Evolutionary conservation across 768 basidiomycete genomes (phyloP).

Genomic region (Mycena albidolilacea): DNA sequence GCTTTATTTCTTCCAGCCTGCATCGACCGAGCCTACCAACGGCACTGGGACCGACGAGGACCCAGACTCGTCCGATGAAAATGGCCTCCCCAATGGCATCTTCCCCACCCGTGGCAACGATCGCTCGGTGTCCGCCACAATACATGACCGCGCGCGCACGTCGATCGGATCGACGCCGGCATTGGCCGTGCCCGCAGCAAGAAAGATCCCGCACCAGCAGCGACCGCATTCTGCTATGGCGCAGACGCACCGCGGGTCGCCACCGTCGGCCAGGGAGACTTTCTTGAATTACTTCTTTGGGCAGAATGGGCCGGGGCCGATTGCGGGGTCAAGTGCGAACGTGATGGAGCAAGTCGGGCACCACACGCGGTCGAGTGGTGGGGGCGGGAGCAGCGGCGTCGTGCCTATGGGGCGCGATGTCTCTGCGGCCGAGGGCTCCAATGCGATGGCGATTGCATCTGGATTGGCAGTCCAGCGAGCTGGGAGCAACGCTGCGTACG

Average conservation of each 20-base stretch:
- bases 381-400: conserved; percentile 44
- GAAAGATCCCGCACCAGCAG: conserved; percentile 35
- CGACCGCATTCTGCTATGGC: conserved; percentile 55
- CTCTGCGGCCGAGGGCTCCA: conserved; percentile 63
- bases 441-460: conserved; percentile 54
- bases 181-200: conserved; percentile 47
- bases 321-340: conserved; percentile 65
- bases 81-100: conserved; percentile 66
- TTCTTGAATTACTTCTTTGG: conserved; percentile 99
- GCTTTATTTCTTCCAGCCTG: conserved; percentile 60
- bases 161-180: conserved; percentile 51
- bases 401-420: conserved; percentile 76
- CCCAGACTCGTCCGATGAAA: conserved; percentile 74
- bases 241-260: conserved; percentile 56
- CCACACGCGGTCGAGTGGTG: conserved; percentile 41
- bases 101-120: conserved; percentile 61
- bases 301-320: conserved; percentile 85
- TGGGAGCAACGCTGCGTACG: conserved; percentile 88
- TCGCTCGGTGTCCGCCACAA: conserved; percentile 83
- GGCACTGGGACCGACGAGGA: conserved; percentile 71
- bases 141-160: conserved; percentile 81
- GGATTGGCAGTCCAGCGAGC: conserved; percentile 82
- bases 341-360: conserved; percentile 51
- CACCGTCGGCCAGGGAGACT: conserved; percentile 83
- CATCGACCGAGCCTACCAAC: conserved; percentile 74